These are phyloP conservation scores for Fusarium devonianum DNA, from an alignment of 2,329 filamentous ascomycete species.

Conservation along the genomic window DNA sequence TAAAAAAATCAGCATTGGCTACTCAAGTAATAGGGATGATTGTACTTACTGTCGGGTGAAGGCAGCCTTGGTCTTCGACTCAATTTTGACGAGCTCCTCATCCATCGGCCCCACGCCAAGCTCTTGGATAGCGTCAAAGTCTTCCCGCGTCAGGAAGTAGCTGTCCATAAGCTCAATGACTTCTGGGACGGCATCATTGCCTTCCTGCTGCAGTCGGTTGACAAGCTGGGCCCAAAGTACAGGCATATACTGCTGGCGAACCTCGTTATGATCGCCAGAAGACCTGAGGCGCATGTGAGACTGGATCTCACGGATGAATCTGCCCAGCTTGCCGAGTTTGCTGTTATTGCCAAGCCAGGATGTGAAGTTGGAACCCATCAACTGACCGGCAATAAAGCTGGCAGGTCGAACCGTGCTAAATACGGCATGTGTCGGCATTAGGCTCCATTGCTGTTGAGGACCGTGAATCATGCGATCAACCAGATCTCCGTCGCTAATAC, in stretches of 20 bases:
- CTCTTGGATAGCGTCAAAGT: slow-evolving; percentile 92
- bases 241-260: slow-evolving; percentile 93
- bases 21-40: not conserved
- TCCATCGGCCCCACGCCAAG: slow-evolving; percentile 87
- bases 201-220: slow-evolving; percentile 75
- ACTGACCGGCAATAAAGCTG: slow-evolving; percentile 83
- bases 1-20: slow-evolving; percentile 46
- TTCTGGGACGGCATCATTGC: slow-evolving; percentile 80
- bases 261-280: slow-evolving; percentile 90
- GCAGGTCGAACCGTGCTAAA: slow-evolving; percentile 94
- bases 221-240: slow-evolving; percentile 84
- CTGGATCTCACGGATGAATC: slow-evolving; percentile 91
- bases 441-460: slow-evolving; percentile 95
- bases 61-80: slow-evolving; percentile 82
- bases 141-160: slow-evolving; percentile 93
- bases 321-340: slow-evolving; percentile 77
- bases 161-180: slow-evolving; percentile 97
- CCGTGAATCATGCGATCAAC: slow-evolving; percentile 99
- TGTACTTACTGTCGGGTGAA: slow-evolving; percentile 84
- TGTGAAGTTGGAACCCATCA: slow-evolving; percentile 80
- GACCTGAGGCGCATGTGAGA: slow-evolving; percentile 93
- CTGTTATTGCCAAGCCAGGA: slow-evolving; percentile 96
- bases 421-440: slow-evolving; percentile 95
- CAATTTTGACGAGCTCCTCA: slow-evolving; percentile 77
- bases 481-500: slow-evolving; percentile 95